Evolutionary conservation across 805 yeast species (phyloP).

Genomic region (Lachancea sp.): DNA sequence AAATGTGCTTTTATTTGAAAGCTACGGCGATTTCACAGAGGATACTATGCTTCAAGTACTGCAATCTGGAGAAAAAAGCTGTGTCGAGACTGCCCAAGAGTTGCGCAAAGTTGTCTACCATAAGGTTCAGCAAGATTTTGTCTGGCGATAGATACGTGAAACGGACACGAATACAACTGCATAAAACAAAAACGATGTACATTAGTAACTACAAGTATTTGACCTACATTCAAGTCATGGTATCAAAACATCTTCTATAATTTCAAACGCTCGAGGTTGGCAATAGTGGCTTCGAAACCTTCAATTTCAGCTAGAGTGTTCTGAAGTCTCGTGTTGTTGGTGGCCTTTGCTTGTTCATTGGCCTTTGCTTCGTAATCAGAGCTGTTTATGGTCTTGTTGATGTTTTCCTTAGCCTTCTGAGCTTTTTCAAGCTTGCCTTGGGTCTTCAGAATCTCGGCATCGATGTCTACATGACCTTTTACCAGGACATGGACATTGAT

Average conservation of each 20-base stretch:
- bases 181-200: conserved; percentile 2
- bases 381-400: conserved; percentile 62
- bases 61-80: conserved; percentile 44
- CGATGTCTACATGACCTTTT: conserved; percentile 91
- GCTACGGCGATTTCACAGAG: conserved; percentile 63
- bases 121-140: conserved; percentile 47
- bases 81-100: conserved; percentile 38
- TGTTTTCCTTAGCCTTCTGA: conserved; percentile 49
- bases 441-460: conserved; percentile 82
- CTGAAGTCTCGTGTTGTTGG: conserved; percentile 61
- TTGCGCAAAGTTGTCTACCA: conserved; percentile 44
- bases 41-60: conserved; percentile 46
- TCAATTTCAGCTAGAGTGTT: conserved; percentile 79
- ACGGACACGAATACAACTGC: not conserved
- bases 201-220: conserved; percentile 1
- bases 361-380: conserved; percentile 86
- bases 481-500: conserved; percentile 85
- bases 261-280: conserved; percentile 74
- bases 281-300: conserved; percentile 80
- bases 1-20: conserved; percentile 61
- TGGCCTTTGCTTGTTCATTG: conserved; percentile 70
- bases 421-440: conserved; percentile 66
- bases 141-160: conserved; percentile 42
- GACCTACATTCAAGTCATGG: not conserved
- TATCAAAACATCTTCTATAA: conserved; percentile 8